These are phyloP conservation scores for Thalassiosira sp. DNA, from an alignment of 352 stramenopile genomes.

Conservation along the genomic window DNA sequence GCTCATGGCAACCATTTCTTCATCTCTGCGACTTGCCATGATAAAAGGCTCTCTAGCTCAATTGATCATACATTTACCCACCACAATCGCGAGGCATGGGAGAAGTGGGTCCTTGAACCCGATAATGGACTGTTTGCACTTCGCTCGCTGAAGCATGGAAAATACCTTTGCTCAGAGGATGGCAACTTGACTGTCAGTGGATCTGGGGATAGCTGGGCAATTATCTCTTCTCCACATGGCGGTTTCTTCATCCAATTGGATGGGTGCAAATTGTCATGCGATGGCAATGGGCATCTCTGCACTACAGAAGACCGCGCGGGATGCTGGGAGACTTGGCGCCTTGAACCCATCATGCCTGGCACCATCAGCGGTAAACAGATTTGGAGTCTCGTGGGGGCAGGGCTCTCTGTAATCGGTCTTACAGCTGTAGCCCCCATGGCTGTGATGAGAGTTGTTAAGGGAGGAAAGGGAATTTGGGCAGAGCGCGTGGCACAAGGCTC, in stretches of 20 bases:
- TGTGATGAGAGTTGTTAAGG: constrained; percentile 81
- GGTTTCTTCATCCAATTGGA: constrained; percentile 22
- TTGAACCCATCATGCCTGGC: constrained; percentile 43
- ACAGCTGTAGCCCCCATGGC: constrained; percentile 84
- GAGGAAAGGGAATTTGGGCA: constrained; percentile 78
- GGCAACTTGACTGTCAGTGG: constrained; percentile 20
- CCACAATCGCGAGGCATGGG: constrained; percentile 23
- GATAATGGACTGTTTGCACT: constrained; percentile 30
- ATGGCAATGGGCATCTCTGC: constrained; percentile 20
- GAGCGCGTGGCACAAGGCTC: constrained; percentile 67
- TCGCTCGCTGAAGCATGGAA: constrained; percentile 31
- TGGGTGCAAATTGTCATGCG: constrained; percentile 11
- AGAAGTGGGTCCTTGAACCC: constrained; percentile 46
- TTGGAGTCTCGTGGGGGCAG: constrained; percentile 19
- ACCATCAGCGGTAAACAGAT: constrained; percentile 39
- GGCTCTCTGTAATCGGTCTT: constrained; percentile 7
- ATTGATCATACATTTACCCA: constrained; percentile 7
- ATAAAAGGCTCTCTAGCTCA: constrained; percentile 39
- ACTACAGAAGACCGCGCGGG: constrained; percentile 5
- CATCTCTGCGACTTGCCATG: constrained; percentile 18
- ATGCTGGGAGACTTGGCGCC: constrained; percentile 19
- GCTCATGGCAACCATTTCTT: constrained; percentile 39
- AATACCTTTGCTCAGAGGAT: constrained; percentile 31
- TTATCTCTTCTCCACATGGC: constrained; percentile 14
- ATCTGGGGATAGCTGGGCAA: constrained; percentile 24